Evolutionary conservation across 345 rosid genomes (phyloP).

Genomic region (Conringia planisiliqua): DNA sequence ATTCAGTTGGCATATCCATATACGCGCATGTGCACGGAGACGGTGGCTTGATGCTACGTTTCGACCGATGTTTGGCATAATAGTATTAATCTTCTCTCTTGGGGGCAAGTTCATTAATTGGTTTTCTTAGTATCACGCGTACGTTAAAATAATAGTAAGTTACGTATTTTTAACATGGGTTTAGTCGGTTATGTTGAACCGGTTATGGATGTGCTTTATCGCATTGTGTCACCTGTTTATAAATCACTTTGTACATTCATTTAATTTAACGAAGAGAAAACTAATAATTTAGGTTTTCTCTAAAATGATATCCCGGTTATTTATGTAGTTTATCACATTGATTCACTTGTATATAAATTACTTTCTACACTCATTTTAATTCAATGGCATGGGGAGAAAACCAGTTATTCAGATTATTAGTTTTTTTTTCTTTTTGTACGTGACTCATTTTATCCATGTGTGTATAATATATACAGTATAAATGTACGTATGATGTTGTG

Average conservation of each 20-base stretch:
- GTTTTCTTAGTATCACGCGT: conserved; percentile 3
- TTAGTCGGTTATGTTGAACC: neutral
- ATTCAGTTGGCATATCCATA: neutral
- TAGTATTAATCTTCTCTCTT: neutral
- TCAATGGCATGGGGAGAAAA: too few relatives aligned
- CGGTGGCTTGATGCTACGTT: neutral
- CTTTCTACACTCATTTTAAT: too few relatives aligned
- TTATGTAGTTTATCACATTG: too few relatives aligned
- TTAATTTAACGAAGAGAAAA: neutral
- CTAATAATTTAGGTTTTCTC: neutral
- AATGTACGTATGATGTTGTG: conserved; percentile 12
- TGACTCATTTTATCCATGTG: neutral
- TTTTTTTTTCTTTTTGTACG: neutral
- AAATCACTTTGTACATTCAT: neutral
- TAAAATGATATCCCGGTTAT: too few relatives aligned
- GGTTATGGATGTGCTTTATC: neutral
- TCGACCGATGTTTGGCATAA: neutral
- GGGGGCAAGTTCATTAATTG: neutral
- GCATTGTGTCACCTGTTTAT: neutral
- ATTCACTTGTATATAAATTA: too few relatives aligned
- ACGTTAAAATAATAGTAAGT: neutral
- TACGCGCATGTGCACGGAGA: conserved; percentile 8
- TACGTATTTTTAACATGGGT: neutral
- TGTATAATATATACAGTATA: neutral
- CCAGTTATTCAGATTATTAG: too few relatives aligned